These are phyloP conservation scores for Sphaceloma murrayae DNA, from an alignment of 2,329 filamentous ascomycete genomes.

Conservation along the genomic window DNA sequence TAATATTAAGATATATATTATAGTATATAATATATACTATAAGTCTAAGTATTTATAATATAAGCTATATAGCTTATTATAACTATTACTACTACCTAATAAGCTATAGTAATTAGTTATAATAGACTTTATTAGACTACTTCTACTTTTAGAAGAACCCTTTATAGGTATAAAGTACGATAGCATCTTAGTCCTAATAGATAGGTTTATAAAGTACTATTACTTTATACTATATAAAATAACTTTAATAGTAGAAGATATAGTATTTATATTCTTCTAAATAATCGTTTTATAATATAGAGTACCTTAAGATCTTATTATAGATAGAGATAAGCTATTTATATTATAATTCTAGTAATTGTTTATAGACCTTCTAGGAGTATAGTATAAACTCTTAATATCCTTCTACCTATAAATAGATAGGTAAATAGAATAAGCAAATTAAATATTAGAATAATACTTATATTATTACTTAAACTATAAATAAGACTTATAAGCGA, in stretches of 20 bases:
- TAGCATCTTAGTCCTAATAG: conserved; percentile 2
- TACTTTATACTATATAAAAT: neutral
- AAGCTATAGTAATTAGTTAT: neutral
- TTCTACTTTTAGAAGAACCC: conserved; percentile 5
- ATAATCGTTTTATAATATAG: conserved; percentile 12
- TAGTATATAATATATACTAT: neutral
- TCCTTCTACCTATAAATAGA: conserved; percentile 20
- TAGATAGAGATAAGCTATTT: conserved; percentile 17
- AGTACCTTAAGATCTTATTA: conserved; percentile 3
- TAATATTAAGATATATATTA: neutral
- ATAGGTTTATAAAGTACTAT: conserved; percentile 8
- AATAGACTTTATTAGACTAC: conserved; percentile 6
- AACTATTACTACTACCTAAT: conserved; percentile 1
- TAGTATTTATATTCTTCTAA: conserved; percentile 6
- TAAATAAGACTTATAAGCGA: conserved; percentile 15
- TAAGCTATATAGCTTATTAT: neutral
- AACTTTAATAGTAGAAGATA: neutral
- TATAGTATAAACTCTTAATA: conserved; percentile 17
- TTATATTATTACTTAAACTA: conserved; percentile 4
- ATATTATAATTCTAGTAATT: conserved; percentile 16
- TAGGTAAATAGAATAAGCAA: conserved; percentile 17
- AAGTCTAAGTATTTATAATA: conserved; percentile 1
- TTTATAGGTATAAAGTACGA: conserved; percentile 8
- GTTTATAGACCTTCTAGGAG: conserved; percentile 6
- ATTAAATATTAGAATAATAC: conserved; percentile 20